phyloP scores from a whole-genome alignment of 2,329 filamentous ascomycete genomes.

The Fusarium ambrosium region DNA sequence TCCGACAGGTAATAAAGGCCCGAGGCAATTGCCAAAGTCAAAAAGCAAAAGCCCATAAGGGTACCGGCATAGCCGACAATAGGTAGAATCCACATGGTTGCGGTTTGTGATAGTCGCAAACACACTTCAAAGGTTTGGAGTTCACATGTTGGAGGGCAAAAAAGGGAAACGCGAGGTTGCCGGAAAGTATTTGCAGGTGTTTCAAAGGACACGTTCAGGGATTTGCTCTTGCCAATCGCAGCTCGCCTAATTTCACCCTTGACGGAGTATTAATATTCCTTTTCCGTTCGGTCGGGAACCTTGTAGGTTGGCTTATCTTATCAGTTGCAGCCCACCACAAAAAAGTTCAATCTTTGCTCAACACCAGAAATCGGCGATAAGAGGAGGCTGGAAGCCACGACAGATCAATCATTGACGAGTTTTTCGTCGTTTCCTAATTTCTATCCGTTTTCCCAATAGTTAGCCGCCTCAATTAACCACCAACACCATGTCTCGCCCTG shows the following conservation, averaged over 20 bases:
- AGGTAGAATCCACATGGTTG: conserved; percentile 93
- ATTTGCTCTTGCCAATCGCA: conserved; percentile 38
- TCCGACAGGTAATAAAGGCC: conserved; percentile 98
- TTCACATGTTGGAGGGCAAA: conserved; percentile 43
- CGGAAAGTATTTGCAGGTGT: conserved; percentile 20
- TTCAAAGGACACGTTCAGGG: conserved; percentile 43
- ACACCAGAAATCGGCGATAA: conserved; percentile 30
- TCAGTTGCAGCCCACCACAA: conserved; percentile 48
- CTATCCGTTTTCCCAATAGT: not conserved
- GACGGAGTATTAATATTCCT: conserved; percentile 13
- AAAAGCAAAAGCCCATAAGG: conserved; percentile 89
- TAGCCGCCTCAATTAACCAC: not conserved
- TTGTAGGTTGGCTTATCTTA: conserved; percentile 29
- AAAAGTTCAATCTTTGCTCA: conserved; percentile 45
- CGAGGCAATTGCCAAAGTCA: conserved; percentile 97
- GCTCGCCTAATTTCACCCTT: conserved; percentile 21
- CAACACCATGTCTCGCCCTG: conserved; percentile 89
- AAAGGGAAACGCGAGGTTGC: conserved; percentile 18
- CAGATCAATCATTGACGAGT: not conserved
- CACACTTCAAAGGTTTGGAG: conserved; percentile 24
- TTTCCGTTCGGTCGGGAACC: not conserved
- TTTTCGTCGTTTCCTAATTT: not conserved
- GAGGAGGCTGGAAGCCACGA: conserved; percentile 9
- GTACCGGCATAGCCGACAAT: conserved; percentile 91
- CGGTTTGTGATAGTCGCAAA: conserved; percentile 25